These are phyloP conservation scores for Paxillus ammoniavirescens DNA, from an alignment of 768 basidiomycete genomes.

Conservation along the genomic window DNA sequence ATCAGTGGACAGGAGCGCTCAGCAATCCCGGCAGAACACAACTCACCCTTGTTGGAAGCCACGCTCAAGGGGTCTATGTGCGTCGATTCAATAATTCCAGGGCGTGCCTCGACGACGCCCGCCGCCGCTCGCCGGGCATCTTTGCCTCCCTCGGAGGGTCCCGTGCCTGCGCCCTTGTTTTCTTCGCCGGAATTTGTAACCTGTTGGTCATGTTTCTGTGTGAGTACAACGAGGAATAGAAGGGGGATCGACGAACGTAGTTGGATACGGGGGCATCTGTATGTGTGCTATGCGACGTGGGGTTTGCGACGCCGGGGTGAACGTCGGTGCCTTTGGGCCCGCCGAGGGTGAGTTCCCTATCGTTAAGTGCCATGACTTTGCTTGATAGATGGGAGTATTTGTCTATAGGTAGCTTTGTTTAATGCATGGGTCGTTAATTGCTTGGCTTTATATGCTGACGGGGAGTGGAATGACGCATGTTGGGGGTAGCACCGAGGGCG, in stretches of 20 bases:
- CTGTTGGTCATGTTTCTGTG: slow-evolving; percentile 18
- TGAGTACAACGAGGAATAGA: neutral
- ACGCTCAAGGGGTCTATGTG: slow-evolving; percentile 53
- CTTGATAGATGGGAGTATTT: neutral
- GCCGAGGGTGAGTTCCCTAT: neutral
- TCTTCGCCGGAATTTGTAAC: slow-evolving; percentile 41
- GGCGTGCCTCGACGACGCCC: slow-evolving; percentile 51
- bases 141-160: slow-evolving; percentile 34
- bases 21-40: too few relatives aligned
- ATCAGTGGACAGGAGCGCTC: too few relatives aligned
- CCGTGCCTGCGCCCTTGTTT: slow-evolving; percentile 41
- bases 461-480: too few relatives aligned
- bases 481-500: too few relatives aligned
- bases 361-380: neutral
- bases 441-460: too few relatives aligned
- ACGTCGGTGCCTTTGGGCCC: slow-evolving; percentile 28
- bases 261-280: slow-evolving; percentile 32
- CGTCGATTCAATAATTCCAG: slow-evolving; percentile 55
- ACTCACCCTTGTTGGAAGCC: slow-evolving; percentile 40
- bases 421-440: too few relatives aligned
- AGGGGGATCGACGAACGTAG: slow-evolving; percentile 30
- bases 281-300: slow-evolving; percentile 26
- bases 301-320: slow-evolving; percentile 32
- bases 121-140: slow-evolving; percentile 40
- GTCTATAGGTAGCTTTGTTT: too few relatives aligned